Base-by-base conservation (phyloP, 192 early-diverging fungal species). In the Chytriomyces sp. region DNA sequence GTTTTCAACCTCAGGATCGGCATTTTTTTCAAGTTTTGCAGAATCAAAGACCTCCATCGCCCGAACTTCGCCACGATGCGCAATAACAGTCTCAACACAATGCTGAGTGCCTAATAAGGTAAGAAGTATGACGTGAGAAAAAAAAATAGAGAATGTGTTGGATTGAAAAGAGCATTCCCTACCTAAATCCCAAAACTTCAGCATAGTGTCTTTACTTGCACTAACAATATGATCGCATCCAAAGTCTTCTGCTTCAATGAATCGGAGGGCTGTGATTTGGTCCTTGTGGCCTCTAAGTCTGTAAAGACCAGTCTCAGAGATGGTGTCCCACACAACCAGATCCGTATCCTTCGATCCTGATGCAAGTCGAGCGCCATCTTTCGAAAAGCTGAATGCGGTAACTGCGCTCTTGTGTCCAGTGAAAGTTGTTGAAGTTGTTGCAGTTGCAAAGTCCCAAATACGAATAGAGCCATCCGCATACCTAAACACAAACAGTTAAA, bases 31-130 rank as follows among this genome's bases (percentile, higher is more conserved):
- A 43, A 23, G 28, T 6, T 26, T 45, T 0, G 61, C 47, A 23
- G 44, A n/a, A 9, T 45, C 44, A 13, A 96, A 88, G 43, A 96
- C 81, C 45, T 90, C 96, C 80, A 95, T 83, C 7, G 91, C 88
- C 96, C 97, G 98, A 13, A 97, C 93, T 79, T 99, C 96, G 71
- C 91, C 94, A 71, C 96, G 93, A 75, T 99, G 97, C 20, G 91
- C 90, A 3, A 95, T 92, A 64, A 98, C 78, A 50, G 96, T 99
- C 82, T 99, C 95, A 64, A 96, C 92, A 73, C 97, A 99, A 81
- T 94, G 93, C 77, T 93, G 93, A 28, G 94, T 94, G n/a, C 65
- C 62, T 73, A 3, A 11, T 13, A 53, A 53, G 9, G 8, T 67
- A n/a, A 24, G 28, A 64, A 24, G 28, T 6, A 18, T 28, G 62